phyloP scores from a whole-genome alignment of 2,329 filamentous ascomycete genomes.

The Trichoderma asperellum region DNA sequence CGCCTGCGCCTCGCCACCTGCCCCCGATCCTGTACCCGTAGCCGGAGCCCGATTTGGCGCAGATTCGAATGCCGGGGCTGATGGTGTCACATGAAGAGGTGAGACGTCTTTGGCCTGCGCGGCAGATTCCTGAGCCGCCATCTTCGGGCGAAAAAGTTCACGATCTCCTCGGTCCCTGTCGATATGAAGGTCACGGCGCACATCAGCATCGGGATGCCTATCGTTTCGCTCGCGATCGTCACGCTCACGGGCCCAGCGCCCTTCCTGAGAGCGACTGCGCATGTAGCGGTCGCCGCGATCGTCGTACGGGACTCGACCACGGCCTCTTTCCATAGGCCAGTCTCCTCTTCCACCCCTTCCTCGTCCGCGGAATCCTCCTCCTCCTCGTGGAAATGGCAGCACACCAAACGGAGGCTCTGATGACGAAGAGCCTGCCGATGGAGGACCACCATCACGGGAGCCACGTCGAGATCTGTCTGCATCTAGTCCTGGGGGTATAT shows the following conservation, averaged over 20 bases:
- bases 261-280: conserved; percentile 68
- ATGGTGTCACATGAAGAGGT: conserved; percentile 60
- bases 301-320: conserved; percentile 62
- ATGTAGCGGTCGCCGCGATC: conserved; percentile 65
- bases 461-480: conserved; percentile 68
- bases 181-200: conserved; percentile 51
- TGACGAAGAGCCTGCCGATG: conserved; percentile 70
- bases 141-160: conserved; percentile 54
- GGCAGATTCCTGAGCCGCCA: conserved; percentile 54
- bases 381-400: conserved; percentile 57
- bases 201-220: conserved; percentile 46
- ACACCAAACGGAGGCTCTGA: conserved; percentile 66
- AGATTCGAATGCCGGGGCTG: conserved; percentile 61
- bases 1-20: conserved; percentile 38
- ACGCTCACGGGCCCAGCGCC: conserved; percentile 60
- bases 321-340: conserved; percentile 52
- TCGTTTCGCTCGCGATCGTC: conserved; percentile 58
- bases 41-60: conserved; percentile 53
- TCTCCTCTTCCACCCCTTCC: conserved; percentile 51
- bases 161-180: conserved; percentile 52
- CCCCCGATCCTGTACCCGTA: conserved; percentile 28
- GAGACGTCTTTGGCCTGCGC: conserved; percentile 56
- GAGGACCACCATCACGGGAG: conserved; percentile 70
- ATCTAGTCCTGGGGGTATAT: conserved; percentile 66
- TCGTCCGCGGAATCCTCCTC: conserved; percentile 60